Base-by-base conservation (phyloP, 2,329 filamentous ascomycete genomes). In the Orbilia javanica region DNA sequence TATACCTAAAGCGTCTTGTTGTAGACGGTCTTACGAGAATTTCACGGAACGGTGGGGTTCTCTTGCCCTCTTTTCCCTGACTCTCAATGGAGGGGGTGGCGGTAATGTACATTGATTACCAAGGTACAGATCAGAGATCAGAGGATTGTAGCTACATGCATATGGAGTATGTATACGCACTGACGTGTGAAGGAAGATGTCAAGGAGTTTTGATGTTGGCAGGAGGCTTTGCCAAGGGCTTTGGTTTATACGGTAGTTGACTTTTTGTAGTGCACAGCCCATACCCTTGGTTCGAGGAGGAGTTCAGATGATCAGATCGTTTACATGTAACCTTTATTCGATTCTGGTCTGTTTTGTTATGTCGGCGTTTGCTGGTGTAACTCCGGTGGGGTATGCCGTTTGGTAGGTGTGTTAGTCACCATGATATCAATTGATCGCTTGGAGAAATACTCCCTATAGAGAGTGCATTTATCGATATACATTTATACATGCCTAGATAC, bases 1-100 rank as follows among this genome's bases (percentile, higher is more conserved):
- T 62, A 62, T 52, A 57, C 64, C 57, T 50, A 66, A 77, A 70
- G 73, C 67, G 73, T 77, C 73, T 77, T 62, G 60, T 53, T 60
- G 73, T 70, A 66, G 73, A 77, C 73, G 66, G 39, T 20, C 20
- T 31, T n/a, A 66, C 69, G 69, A 73, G 69, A 65, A 73, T 73
- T 65, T 57, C 31, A 73, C 69, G 69, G 69, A 66, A 73, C n/a
- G 34, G 18, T 29, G 60, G 60, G 1, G 18, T 42, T 60, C n/a
- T n/a, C n/a, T n/a, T n/a, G n/a, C n/a, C n/a, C n/a, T n/a, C n/a
- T n/a, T n/a, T n/a, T n/a, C n/a, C n/a, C n/a, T n/a, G n/a, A n/a
- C n/a, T 60, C 20, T 55, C 25, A 13, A 10, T 34, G 13, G 52
- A 10, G 27, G 52, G 5, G 52, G 27, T 18, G 44, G 44, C 18